A percentile compares a stretch with the other conserved stretches of the same genome.
phyloP scores from a whole-genome alignment of 2,329 filamentous ascomycete genomes.

The Diplodia intermedia region DNA sequence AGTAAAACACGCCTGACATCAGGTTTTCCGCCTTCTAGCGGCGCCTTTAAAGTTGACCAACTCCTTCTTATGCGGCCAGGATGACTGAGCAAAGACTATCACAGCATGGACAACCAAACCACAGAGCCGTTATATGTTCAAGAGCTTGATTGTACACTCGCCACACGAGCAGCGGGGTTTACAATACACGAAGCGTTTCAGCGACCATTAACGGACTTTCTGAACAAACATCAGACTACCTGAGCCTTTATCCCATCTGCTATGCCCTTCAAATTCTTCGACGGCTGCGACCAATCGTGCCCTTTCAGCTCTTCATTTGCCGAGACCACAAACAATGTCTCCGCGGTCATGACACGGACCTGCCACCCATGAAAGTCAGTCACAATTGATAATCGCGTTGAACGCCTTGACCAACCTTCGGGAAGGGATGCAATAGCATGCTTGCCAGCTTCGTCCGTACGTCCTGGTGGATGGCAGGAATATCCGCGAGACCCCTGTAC shows the following conservation, averaged over 20 bases:
- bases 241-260: conserved; percentile 37
- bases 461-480: conserved; percentile 59
- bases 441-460: conserved; percentile 73
- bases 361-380: conserved; percentile 24
- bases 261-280: conserved; percentile 43
- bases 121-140: no score
- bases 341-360: conserved; percentile 50
- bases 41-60: no score
- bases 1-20: no score
- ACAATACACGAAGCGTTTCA: no score
- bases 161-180: no score
- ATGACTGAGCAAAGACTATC: no score
- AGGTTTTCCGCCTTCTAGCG: no score
- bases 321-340: conserved; percentile 50
- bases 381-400: neutral
- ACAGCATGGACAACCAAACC: no score
- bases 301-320: conserved; percentile 45
- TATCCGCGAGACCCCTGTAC: conserved; percentile 70
- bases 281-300: conserved; percentile 46
- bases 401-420: conserved; percentile 45
- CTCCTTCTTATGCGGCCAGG: no score
- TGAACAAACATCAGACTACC: neutral
- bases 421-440: conserved; percentile 82
- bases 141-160: no score
- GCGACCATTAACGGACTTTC: neutral